Percentiles rank a stretch among this genome's conserved stretches.
Conservation (phyloP, 1,284 basidiomycete genomes). For the Ceratobasidium theobromae region DNA sequence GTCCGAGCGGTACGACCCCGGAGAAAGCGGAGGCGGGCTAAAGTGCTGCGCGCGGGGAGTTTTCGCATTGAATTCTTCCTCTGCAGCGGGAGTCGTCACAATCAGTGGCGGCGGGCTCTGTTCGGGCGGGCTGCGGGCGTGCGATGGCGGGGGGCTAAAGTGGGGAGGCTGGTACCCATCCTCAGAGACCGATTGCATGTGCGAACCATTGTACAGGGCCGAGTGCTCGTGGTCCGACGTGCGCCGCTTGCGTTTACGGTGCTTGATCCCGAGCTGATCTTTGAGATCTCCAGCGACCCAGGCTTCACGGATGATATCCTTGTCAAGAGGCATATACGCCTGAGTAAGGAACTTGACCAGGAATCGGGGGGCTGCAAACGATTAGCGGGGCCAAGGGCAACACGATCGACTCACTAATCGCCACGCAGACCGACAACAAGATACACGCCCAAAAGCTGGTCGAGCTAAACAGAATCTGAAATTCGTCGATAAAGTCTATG, state of each 20-base stretch:
- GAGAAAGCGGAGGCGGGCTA: not conserved
- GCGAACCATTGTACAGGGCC: not conserved
- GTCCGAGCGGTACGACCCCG: not conserved
- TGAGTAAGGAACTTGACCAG: constrained; percentile 67
- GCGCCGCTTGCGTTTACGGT: constrained; percentile 5
- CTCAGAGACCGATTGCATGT: not conserved
- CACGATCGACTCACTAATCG: constrained; percentile 58
- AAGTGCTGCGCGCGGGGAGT: constrained; percentile 1
- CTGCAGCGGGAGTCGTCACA: constrained; percentile 1
- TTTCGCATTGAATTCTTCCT: not conserved
- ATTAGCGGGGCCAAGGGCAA: constrained; percentile 37
- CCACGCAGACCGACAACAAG: constrained; percentile 64
- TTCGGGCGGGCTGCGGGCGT: constrained; percentile 1
- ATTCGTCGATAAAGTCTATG: constrained; percentile 71
- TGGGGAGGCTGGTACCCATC: constrained; percentile 8
- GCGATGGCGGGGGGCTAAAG: not conserved
- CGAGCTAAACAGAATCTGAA: constrained; percentile 71
- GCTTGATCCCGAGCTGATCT: constrained; percentile 68
- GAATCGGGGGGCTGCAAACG: constrained; percentile 63
- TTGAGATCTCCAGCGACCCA: constrained; percentile 87
- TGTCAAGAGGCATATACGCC: constrained; percentile 72
- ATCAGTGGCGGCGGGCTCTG: not conserved
- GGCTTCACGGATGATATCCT: constrained; percentile 85
- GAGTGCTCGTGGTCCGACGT: not conserved
- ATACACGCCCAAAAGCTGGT: constrained; percentile 83